These are phyloP conservation scores for Aspergillus luchuensis DNA, from an alignment of 2,329 filamentous ascomycete species.

Conservation along the genomic window DNA sequence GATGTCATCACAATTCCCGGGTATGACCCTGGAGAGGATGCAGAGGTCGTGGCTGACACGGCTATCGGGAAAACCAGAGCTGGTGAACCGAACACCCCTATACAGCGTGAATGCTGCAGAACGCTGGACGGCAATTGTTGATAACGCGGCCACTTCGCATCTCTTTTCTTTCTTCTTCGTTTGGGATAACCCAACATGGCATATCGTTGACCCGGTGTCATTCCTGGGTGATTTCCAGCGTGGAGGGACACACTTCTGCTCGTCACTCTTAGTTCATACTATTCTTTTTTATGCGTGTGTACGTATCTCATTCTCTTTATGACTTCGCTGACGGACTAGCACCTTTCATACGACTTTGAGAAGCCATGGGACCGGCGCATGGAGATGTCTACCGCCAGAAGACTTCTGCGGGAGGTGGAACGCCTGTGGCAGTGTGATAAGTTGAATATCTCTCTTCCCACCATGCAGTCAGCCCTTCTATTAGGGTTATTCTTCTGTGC, in stretches of 20 bases:
- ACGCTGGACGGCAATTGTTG: neutral
- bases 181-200: constrained; percentile 8
- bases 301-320: neutral
- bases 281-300: constrained; percentile 9
- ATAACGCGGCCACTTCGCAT: neutral
- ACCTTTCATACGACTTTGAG: constrained; percentile 3
- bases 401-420: neutral
- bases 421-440: constrained; percentile 5
- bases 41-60: constrained; percentile 4
- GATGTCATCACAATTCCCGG: neutral
- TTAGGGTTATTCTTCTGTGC: constrained; percentile 5
- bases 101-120: constrained; percentile 3
- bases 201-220: neutral
- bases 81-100: neutral
- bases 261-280: constrained; percentile 1
- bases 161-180: constrained; percentile 6
- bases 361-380: constrained; percentile 6
- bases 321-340: neutral
- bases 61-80: constrained; percentile 1
- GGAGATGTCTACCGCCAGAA: constrained; percentile 3
- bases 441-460: neutral
- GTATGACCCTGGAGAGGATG: constrained; percentile 1
- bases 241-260: constrained; percentile 1
- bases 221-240: constrained; percentile 5
- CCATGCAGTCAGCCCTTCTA: neutral